phyloP scores from a whole-genome alignment of 257 asterid genomes.

The Nicotiana attenuata region DNA sequence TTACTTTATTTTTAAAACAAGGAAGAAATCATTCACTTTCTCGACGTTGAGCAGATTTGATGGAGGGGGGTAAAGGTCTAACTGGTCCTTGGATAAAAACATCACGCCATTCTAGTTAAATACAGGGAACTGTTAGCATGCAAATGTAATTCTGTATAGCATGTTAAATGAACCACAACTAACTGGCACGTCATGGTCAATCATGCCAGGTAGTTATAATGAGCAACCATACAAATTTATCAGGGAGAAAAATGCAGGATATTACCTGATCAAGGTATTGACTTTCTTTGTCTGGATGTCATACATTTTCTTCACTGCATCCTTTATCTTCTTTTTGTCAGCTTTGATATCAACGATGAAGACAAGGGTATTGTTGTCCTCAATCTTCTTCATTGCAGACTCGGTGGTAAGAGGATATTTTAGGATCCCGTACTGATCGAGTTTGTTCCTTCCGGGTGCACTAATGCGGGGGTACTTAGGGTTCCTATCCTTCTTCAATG shows the following conservation, averaged over 20 bases:
- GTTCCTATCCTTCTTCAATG: constrained; percentile 28
- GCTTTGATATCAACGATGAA: constrained; percentile 38
- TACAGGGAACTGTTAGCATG: background rate
- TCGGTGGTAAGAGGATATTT: constrained; percentile 27
- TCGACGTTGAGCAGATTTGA: too few relatives aligned
- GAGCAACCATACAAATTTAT: background rate
- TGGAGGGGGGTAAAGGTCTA: too few relatives aligned
- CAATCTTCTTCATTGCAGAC: constrained; percentile 19
- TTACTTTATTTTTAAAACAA: too few relatives aligned
- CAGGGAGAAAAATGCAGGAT: background rate
- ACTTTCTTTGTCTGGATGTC: constrained; percentile 21
- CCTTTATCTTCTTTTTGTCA: constrained; percentile 41
- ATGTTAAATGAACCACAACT: background rate
- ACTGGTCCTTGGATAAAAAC: background rate
- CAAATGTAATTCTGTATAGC: background rate
- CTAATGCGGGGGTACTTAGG: constrained; percentile 46
- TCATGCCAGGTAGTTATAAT: background rate
- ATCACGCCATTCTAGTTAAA: background rate
- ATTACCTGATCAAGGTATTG: constrained; percentile 53
- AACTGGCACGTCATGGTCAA: background rate
- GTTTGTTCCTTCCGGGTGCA: constrained; percentile 45
- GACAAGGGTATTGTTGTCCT: constrained; percentile 51
- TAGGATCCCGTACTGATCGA: constrained; percentile 44
- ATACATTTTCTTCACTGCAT: constrained; percentile 52
- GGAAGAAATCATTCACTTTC: too few relatives aligned